Evolutionary conservation across 1,284 basidiomycete genomes (phyloP), one percentile per base, ranked within the genome.

Genomic region (Fistulinella cinereoalba): DNA sequence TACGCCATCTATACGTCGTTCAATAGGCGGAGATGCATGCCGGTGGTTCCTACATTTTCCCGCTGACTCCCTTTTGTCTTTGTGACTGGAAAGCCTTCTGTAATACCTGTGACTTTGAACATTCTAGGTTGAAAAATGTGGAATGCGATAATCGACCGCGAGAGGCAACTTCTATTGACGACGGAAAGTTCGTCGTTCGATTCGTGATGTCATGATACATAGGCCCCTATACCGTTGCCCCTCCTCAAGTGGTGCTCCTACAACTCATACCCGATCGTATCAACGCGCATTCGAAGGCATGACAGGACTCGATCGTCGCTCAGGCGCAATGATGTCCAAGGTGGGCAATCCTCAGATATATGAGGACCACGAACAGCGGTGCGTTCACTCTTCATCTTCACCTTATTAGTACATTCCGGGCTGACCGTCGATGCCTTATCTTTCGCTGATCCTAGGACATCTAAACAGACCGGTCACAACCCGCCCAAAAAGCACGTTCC

Each of bases 331-430:
- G 75, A 68, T 71, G 58, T 75, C 74, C 37, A 74, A 70, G 45
- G 71, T 72, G 39, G 75, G 73, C 18, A 74, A 69, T 54, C 55
- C 66, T 13, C 73, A 74, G 42, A 60, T 71, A 36, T 72, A 76
- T 60, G 64, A 71, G 43, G 69, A 60, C 28, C 65, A 66, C 37
- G 74, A 75, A 40, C 73, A 75, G 51, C 66, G 68, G 73, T 69
- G 52, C 15, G 60, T n/a, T n/a, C n/a, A n/a, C n/a, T n/a, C 45
- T 27, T 18, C 34, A 23, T 21, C 19, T 24, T 18, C 10, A 16
- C 12, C 36, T 6, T n/a, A 8, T 44, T 16, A 7, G 7, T 34
- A 21, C 23, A 18, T 6, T 36, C 22, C 31, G 19, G 12, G 19
- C 18, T 28, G 9, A 32, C 28, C 2, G n/a, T 24, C 18, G 8